Evolutionary conservation across 306 rosid genomes (phyloP).

Genomic region (Senna siamea): DNA sequence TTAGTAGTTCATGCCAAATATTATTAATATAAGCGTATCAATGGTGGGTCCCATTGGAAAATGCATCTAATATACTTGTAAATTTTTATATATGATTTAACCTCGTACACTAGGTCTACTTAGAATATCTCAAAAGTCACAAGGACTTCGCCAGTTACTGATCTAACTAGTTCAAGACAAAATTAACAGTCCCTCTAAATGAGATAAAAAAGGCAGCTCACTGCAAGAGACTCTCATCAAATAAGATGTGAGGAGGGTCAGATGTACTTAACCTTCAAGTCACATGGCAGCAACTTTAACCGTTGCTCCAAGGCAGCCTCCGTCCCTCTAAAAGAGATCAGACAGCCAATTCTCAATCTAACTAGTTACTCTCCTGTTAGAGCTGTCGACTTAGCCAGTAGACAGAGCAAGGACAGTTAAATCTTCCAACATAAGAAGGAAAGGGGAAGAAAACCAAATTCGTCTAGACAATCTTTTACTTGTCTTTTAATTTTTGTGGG

Average conservation of each 20-base stretch:
- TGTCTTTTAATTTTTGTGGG: neutral
- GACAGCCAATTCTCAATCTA: conserved; percentile 4
- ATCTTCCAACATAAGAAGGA: neutral
- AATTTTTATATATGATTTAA: no score
- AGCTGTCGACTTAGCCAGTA: neutral
- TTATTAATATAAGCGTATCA: neutral
- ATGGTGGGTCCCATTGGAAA: neutral
- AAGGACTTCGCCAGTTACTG: neutral
- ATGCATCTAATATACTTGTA: no score
- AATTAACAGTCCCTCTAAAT: neutral
- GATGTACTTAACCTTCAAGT: no score
- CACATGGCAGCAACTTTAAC: no score
- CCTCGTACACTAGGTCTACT: neutral
- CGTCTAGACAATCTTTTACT: no score
- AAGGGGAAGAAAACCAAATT: neutral
- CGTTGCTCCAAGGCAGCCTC: no score
- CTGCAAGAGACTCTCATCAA: no score
- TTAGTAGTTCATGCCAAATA: neutral
- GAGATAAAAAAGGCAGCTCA: no score
- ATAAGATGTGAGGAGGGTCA: no score
- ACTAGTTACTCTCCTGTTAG: conserved; percentile 4
- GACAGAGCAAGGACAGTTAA: neutral
- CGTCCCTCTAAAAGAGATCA: neutral
- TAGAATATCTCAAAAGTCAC: neutral
- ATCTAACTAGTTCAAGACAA: neutral